Percentiles rank a stretch among this genome's conserved stretches.
phyloP scores from a whole-genome alignment of 2,329 filamentous ascomycete species.

The Colletotrichum lentis region DNA sequence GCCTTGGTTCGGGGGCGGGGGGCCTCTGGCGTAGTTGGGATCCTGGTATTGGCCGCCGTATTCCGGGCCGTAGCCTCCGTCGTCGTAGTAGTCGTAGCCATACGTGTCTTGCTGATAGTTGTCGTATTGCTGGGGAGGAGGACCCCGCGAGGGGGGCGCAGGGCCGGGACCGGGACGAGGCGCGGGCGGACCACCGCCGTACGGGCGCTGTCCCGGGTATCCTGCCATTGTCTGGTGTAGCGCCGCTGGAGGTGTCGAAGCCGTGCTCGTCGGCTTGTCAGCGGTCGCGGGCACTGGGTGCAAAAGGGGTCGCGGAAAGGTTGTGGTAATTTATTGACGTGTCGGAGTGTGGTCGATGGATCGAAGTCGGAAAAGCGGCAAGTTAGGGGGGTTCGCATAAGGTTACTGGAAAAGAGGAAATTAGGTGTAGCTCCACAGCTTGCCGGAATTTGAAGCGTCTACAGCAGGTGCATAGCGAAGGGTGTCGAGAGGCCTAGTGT shows the following conservation, averaged over 20 bases:
- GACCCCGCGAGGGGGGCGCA: conserved; percentile 43
- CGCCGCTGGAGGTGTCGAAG: conserved; percentile 13
- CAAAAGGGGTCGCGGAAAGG: neutral
- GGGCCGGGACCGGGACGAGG: conserved; percentile 46
- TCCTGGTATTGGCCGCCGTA: conserved; percentile 55
- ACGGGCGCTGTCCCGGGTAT: conserved; percentile 58
- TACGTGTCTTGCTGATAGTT: conserved; percentile 56
- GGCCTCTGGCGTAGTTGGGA: conserved; percentile 55
- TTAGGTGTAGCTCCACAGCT: conserved; percentile 36
- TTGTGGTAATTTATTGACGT: neutral
- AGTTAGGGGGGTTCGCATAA: conserved; percentile 25
- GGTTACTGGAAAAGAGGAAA: conserved; percentile 29
- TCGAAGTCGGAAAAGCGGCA: conserved; percentile 23
- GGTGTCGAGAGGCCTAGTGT: conserved; percentile 18
- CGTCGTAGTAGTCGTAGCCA: conserved; percentile 56
- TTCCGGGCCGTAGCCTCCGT: conserved; percentile 50
- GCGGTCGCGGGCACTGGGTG: conserved; percentile 8
- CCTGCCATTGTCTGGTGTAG: conserved; percentile 33
- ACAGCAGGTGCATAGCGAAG: conserved; percentile 31
- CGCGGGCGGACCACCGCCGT: conserved; percentile 55
- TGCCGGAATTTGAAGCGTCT: conserved; percentile 31
- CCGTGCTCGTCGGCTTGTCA: neutral
- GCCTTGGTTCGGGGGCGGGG: conserved; percentile 48
- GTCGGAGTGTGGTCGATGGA: neutral
- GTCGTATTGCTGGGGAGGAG: conserved; percentile 51